A percentile compares a stretch with the other conserved stretches of the same genome.
Evolutionary conservation across 768 basidiomycete species (phyloP).

Genomic region (Chalciporus sphaerocephalus): DNA sequence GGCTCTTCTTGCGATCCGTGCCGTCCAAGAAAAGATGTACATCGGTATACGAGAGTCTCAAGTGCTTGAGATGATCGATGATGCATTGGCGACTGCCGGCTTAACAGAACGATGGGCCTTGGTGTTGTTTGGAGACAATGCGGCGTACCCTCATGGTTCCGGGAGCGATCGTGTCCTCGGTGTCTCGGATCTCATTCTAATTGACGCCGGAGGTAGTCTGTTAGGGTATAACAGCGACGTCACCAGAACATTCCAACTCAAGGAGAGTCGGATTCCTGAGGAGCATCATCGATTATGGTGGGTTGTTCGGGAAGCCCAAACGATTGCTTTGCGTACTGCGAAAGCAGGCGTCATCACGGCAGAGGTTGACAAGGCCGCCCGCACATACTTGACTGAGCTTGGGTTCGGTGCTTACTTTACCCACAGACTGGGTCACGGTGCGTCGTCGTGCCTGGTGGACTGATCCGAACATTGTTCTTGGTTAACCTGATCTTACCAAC

Average conservation of each 20-base stretch:
- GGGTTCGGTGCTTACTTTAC: slow-evolving; percentile 64
- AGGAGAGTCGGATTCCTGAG: slow-evolving; percentile 49
- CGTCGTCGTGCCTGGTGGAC: slow-evolving; percentile 16
- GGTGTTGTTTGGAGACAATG: slow-evolving; percentile 86
- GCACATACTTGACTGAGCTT: slow-evolving; percentile 39
- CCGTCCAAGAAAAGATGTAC: slow-evolving; percentile 53
- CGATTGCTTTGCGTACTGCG: slow-evolving; percentile 45
- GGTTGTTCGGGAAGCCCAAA: slow-evolving; percentile 61
- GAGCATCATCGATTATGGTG: slow-evolving; percentile 59
- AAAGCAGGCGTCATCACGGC: slow-evolving; percentile 45
- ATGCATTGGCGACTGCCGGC: slow-evolving; percentile 55
- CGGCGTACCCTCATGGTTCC: slow-evolving; percentile 79
- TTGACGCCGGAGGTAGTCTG: slow-evolving; percentile 69
- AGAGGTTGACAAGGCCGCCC: slow-evolving; percentile 61
- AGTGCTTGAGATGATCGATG: slow-evolving; percentile 52
- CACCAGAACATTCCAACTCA: slow-evolving; percentile 70
- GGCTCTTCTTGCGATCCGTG: slow-evolving; percentile 71
- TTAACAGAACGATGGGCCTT: slow-evolving; percentile 55
- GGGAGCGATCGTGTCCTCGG: slow-evolving; percentile 63
- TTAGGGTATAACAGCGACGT: slow-evolving; percentile 78
- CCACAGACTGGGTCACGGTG: slow-evolving; percentile 78
- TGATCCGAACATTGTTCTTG: slow-evolving; percentile 13
- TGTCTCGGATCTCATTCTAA: slow-evolving; percentile 60
- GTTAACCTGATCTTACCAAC: slow-evolving; percentile 7
- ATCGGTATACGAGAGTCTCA: slow-evolving; percentile 76